A percentile compares a stretch with the other conserved stretches of the same genome.
Evolutionary conservation across 2,329 filamentous ascomycete genomes (phyloP).

Genomic region (Alternaria atra): DNA sequence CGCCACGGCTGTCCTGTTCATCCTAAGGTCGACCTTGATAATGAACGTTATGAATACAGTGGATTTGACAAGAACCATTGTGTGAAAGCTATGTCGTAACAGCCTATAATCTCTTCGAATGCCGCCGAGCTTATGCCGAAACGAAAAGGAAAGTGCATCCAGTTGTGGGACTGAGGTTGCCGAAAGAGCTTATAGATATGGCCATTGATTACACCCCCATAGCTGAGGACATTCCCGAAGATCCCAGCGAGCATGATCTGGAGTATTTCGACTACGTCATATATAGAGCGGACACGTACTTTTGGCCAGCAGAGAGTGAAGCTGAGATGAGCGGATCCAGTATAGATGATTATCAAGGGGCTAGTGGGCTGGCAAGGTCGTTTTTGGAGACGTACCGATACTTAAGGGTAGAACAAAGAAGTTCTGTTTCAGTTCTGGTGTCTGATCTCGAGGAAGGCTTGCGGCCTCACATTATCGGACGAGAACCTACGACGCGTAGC

Average conservation of each 20-base stretch:
- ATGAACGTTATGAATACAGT: not conserved
- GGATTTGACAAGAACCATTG: not conserved
- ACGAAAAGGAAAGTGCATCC: not conserved
- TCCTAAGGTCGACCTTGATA: not conserved
- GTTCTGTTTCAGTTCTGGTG: not conserved
- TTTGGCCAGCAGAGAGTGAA: not conserved
- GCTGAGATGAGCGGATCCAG: not conserved
- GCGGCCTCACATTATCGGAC: not conserved
- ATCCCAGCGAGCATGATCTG: not conserved
- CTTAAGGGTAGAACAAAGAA: not conserved
- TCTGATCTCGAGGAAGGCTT: not conserved
- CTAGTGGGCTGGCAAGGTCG: too few relatives aligned
- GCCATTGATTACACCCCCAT: not conserved
- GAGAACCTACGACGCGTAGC: not conserved
- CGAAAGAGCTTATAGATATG: not conserved
- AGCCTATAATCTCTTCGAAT: not conserved
- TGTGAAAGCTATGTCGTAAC: not conserved
- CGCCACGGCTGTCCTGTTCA: not conserved
- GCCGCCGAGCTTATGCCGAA: not conserved
- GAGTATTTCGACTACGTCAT: not conserved
- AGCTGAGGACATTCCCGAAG: not conserved
- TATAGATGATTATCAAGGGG: not conserved
- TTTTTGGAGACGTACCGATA: not conserved
- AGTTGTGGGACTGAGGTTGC: not conserved
- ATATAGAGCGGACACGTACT: not conserved